Evolutionary conservation across 805 yeast genomes (phyloP), one percentile per base, ranked within the genome.

Genomic region (Candida nemodendra): DNA sequence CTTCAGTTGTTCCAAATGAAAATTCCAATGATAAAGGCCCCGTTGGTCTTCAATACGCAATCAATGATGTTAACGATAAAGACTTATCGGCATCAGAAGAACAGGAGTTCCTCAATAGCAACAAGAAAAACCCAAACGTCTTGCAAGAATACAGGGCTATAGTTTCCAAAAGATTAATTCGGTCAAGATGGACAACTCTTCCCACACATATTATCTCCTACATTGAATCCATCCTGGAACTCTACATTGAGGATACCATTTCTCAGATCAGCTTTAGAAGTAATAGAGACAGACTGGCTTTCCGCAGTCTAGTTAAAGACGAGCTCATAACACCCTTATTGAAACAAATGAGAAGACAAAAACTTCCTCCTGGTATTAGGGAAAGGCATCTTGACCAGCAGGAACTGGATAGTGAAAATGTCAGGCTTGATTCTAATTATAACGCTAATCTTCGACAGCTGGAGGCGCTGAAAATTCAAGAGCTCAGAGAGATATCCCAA

Each of bases 401-500:
- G 21, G 42, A 42, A 13, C 30, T 57, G 15, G 43, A 38, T 29
- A 48, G 46, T 4, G 57, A 56, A 16, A 53, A 43, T 18, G 32
- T 34, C 2, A 31, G 58, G 15, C 39, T 60, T 12, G 48, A 45
- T 14, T 37, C 54, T 5, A 48, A 56, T 22, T 50, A 55, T 24
- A 51, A 53, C 33, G 58, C 54, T 5, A 59, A 53, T 30, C 32
- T 52, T n/a, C 43, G 44, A 21, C 64, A 60, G 33, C 29, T 57
- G 13, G 58, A 57, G 15, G 42, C 35, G 7, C 41, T 61, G 7
- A 26, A 50, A 5, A 34, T 34, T 9, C 56, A 60, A 31, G 42
- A 48, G 9, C 38, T 48, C 18, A 39, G 42, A 23, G 62, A 58
- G 36, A 34, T 42, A 15, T 45, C 47, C 5, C 23, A 28, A 15